Evolutionary conservation across 2,329 filamentous ascomycete species (phyloP).

Genomic region (Penicillium sp.): DNA sequence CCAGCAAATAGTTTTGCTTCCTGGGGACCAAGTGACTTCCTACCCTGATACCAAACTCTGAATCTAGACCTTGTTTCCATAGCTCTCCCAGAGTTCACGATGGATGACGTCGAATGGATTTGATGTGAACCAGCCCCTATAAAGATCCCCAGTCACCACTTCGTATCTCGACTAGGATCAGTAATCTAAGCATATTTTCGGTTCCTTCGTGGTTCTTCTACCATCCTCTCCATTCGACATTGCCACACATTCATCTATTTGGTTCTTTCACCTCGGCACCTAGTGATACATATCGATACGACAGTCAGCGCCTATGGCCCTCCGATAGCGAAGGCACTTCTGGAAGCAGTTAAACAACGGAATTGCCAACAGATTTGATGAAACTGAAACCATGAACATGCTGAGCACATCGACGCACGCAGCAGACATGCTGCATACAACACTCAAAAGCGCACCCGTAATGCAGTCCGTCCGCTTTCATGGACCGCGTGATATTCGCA

Average conservation of each 20-base stretch:
- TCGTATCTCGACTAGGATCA: background rate
- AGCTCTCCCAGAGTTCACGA: background rate
- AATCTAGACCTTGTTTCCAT: background rate
- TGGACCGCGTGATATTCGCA: constrained; percentile 31
- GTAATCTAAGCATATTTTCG: background rate
- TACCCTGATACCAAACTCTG: background rate
- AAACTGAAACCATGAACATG: constrained; percentile 1
- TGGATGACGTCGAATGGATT: constrained; percentile 2
- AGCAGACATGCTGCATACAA: constrained; percentile 7
- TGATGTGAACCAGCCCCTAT: background rate
- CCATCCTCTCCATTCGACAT: background rate
- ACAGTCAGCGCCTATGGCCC: too few relatives aligned
- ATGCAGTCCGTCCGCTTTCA: constrained; percentile 35
- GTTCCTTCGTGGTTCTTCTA: background rate
- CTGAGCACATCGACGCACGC: constrained; percentile 5
- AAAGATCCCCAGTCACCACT: background rate
- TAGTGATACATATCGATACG: background rate
- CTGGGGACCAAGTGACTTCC: background rate
- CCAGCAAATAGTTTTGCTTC: constrained; percentile 1
- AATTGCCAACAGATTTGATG: background rate
- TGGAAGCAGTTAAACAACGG: background rate
- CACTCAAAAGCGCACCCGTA: constrained; percentile 8
- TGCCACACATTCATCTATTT: background rate
- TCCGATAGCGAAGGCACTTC: too few relatives aligned
- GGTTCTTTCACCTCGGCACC: background rate